phyloP scores from a whole-genome alignment of 768 basidiomycete genomes.

The Daedaleopsis nitida region DNA sequence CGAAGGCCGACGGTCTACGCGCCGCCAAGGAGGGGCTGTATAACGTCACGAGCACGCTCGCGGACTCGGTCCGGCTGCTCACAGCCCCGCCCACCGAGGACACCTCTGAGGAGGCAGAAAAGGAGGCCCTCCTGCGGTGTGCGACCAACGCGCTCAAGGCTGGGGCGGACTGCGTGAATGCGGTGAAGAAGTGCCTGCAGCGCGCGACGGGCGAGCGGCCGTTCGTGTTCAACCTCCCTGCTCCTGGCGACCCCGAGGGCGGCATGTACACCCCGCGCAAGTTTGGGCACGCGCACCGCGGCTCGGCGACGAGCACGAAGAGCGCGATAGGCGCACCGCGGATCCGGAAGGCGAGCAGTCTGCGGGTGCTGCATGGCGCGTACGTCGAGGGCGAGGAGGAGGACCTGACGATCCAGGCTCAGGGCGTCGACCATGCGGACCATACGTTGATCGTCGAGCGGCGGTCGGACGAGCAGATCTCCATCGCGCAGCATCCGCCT shows the following conservation, averaged over 20 bases:
- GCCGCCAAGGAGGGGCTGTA: conserved; percentile 81
- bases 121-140: conserved; percentile 72
- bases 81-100: conserved; percentile 50
- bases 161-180: conserved; percentile 84
- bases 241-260: conserved; percentile 45
- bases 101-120: conserved; percentile 81
- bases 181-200: conserved; percentile 81
- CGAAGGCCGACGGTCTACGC: conserved; percentile 66
- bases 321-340: conserved; percentile 22
- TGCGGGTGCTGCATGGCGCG: conserved; percentile 38
- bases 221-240: conserved; percentile 67
- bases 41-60: conserved; percentile 80
- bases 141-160: conserved; percentile 88
- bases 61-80: conserved; percentile 82
- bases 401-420: conserved; percentile 62
- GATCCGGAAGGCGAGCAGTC: conserved; percentile 37
- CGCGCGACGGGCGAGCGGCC: conserved; percentile 61
- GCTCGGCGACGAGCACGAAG: conserved; percentile 4
- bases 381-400: conserved; percentile 53
- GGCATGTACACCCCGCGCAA: conserved; percentile 50
- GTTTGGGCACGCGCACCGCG: conserved; percentile 37
- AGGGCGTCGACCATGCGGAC: conserved; percentile 34
- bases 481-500: conserved; percentile 9
- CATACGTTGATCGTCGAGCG: conserved; percentile 15
- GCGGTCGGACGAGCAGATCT: conserved; percentile 5